Conservation (phyloP, 805 yeast genomes). For the Metschnikowia santaceciliae region DNA sequence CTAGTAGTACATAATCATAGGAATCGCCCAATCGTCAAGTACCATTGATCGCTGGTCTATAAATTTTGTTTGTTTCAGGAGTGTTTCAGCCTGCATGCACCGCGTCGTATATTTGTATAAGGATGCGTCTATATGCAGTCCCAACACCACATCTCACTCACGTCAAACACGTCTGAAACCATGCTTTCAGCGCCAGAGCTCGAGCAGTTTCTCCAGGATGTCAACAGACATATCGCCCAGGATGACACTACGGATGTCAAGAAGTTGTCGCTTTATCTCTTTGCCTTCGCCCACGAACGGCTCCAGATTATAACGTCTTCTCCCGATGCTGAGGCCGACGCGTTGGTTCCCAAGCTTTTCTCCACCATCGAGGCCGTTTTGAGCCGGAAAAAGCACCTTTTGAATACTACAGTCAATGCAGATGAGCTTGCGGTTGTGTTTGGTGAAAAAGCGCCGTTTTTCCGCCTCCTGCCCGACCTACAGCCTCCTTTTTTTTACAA, state of each 20-base stretch:
- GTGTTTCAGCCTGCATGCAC: no score
- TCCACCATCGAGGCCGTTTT: conserved; percentile 33
- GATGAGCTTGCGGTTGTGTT: conserved; percentile 12
- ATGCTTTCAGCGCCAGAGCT: conserved; percentile 27
- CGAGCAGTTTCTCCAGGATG: conserved; percentile 31
- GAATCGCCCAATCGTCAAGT: no score
- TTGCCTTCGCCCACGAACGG: conserved; percentile 29
- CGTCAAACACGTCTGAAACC: conserved; percentile 13
- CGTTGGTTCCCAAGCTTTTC: conserved; percentile 22
- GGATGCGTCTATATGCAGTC: neutral
- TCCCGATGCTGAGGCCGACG: conserved; percentile 6
- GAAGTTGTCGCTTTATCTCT: conserved; percentile 30
- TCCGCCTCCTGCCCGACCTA: conserved; percentile 1
- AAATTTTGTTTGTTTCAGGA: no score
- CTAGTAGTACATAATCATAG: no score
- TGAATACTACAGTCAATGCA: conserved; percentile 18
- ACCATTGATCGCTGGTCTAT: no score
- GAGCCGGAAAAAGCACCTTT: conserved; percentile 25
- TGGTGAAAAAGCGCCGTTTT: neutral
- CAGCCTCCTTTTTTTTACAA: conserved; percentile 21
- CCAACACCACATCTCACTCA: neutral
- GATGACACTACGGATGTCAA: conserved; percentile 32
- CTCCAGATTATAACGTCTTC: conserved; percentile 8
- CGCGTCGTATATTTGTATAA: no score
- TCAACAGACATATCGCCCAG: conserved; percentile 26